Conservation (phyloP, 441 rosid species). For the Populus trichocarpa region DNA sequence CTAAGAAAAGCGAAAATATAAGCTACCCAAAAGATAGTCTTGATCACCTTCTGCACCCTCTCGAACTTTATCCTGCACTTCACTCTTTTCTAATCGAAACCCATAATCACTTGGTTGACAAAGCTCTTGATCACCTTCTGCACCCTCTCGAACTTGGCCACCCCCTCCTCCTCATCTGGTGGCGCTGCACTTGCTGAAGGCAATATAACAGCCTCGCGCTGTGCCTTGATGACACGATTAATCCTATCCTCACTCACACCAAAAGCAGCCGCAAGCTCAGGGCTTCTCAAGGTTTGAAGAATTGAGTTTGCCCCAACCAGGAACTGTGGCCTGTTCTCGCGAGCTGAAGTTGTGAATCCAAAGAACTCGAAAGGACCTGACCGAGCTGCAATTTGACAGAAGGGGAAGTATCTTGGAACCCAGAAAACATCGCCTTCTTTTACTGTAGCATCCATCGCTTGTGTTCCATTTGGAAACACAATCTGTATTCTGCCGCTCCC, state of each 20-base stretch:
- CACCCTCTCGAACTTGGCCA: constrained; percentile 4
- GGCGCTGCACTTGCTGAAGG: constrained; percentile 56
- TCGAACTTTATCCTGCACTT: background rate
- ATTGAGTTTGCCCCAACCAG: constrained; percentile 62
- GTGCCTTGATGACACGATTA: constrained; percentile 33
- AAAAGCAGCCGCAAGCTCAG: constrained; percentile 57
- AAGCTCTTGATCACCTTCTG: constrained; percentile 18
- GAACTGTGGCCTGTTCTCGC: constrained; percentile 75
- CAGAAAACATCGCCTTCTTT: constrained; percentile 70
- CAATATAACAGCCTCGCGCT: constrained; percentile 60
- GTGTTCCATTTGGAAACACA: constrained; percentile 70
- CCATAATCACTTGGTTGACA: constrained; percentile 26
- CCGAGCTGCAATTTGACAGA: constrained; percentile 75
- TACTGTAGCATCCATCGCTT: constrained; percentile 50
- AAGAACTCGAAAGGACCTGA: constrained; percentile 61
- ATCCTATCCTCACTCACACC: constrained; percentile 47
- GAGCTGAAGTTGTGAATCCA: constrained; percentile 86
- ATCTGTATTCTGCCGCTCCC: constrained; percentile 71
- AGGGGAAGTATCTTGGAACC: constrained; percentile 80
- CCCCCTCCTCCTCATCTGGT: constrained; percentile 24
- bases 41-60: background rate
- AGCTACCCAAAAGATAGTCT: background rate
- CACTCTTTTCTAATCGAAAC: constrained; percentile 15
- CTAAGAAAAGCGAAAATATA: background rate
- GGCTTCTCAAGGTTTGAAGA: constrained; percentile 36